phyloP scores from a whole-genome alignment of 495 filamentous ascomycete species.

The Aspergillus campestris region DNA sequence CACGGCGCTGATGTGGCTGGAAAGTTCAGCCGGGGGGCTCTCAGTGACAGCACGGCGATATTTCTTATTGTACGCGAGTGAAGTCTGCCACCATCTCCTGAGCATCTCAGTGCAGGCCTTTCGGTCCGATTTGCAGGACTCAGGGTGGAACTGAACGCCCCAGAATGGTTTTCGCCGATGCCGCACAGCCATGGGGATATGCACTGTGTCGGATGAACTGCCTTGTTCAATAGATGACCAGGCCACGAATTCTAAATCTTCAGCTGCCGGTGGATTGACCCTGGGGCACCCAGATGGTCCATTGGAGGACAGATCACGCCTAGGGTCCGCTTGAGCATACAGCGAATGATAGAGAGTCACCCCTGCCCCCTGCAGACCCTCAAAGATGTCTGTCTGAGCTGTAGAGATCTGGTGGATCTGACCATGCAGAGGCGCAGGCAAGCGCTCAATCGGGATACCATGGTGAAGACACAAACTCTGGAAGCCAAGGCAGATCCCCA shows the following conservation, averaged over 20 bases:
- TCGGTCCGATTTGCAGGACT: conserved; percentile 77
- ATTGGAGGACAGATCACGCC: too few species aligned
- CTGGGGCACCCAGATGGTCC: too few species aligned
- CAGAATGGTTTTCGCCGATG: conserved; percentile 72
- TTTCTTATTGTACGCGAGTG: conserved; percentile 29
- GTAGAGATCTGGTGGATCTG: conserved; percentile 60
- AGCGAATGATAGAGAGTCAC: conserved; percentile 88
- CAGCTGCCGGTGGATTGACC: neutral
- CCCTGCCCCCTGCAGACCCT: conserved; percentile 45
- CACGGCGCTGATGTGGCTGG: conserved; percentile 14
- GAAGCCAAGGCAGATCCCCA: conserved; percentile 90
- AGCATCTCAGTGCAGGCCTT: conserved; percentile 58
- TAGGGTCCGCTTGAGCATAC: conserved; percentile 45
- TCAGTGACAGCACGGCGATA: conserved; percentile 23
- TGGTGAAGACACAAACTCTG: conserved; percentile 67
- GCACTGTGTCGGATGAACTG: neutral
- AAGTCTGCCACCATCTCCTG: conserved; percentile 62
- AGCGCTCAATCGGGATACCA: conserved; percentile 54
- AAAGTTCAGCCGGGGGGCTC: conserved; percentile 16
- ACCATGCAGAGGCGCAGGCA: conserved; percentile 69
- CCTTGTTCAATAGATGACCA: conserved; percentile 24
- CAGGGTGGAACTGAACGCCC: conserved; percentile 91
- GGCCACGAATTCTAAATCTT: conserved; percentile 27
- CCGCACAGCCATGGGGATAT: conserved; percentile 68
- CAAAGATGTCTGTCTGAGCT: conserved; percentile 41